Evolutionary conservation across 331 rosid species (phyloP), one percentile per base, ranked within the genome.

Genomic region (Quercus tomentella): DNA sequence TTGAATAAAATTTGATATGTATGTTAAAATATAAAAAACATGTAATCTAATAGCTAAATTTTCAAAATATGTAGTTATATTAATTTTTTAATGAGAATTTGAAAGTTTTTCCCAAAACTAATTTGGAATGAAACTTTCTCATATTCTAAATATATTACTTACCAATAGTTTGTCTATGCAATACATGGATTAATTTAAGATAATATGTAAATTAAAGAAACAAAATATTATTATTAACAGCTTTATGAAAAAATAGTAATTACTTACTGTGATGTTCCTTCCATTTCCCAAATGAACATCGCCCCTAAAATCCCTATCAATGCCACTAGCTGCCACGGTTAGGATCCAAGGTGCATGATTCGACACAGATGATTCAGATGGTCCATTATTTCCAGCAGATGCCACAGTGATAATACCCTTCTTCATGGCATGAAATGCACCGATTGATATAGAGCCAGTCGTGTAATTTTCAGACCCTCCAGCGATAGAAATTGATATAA

Each of bases 261-360:
- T 12, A 88, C 95, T 91, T 80, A 91, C 99, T 1, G 82, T 77
- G 84, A 93, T 37, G 82, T 80, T 86, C 76, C 84, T 82, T 51
- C 94, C 93, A 78, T 77, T 91, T n/a, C 99, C 98, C 84, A 95
- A 75, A 80, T 79, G 82, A 55, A 93, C 76, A 21, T 66, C 83
- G 80, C 86, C 89, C 22, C 37, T 80, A 84, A 95, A 93, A 69
- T 75, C 76, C 88, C 97, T 90, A 77, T 93, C 98, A 80, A 91
- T 88, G 60, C 91, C 91, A 75, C 96, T 90, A 23, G 99, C 99
- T 8, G 88, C 97, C 21, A 93, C 97, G 1, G 99, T 95, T 4
- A 95, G 80, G 7, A 95, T 72, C 99, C 99, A 95, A 2, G 99
- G 99, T 2, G 97, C 99, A 69, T 72, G 80, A 79, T 93, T 95